Percentiles rank a stretch among this genome's conserved stretches.
These are phyloP conservation scores for Tylopilus balloui DNA, from an alignment of 768 basidiomycete genomes.

Conservation along the genomic window DNA sequence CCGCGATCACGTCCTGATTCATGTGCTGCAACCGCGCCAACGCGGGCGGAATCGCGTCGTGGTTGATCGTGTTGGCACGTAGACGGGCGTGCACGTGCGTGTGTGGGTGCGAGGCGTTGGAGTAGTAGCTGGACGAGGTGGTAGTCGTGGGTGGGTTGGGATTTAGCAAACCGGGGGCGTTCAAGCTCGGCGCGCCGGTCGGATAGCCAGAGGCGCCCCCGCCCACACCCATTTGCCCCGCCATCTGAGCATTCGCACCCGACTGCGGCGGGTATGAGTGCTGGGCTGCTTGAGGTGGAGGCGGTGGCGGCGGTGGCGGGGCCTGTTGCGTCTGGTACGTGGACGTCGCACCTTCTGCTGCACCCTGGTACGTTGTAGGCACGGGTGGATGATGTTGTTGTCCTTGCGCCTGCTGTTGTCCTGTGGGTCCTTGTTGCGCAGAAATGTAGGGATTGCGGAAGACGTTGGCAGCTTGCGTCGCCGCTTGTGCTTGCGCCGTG, in stretches of 20 bases:
- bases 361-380: conserved; percentile 24
- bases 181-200: conserved; percentile 12
- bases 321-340: conserved; percentile 26
- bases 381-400: conserved; percentile 7
- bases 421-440: conserved; percentile 38
- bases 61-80: conserved; percentile 89
- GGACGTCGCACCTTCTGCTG: conserved; percentile 11
- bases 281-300: conserved; percentile 19
- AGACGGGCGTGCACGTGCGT: conserved; percentile 50
- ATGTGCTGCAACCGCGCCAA: conserved; percentile 85
- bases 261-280: conserved; percentile 28
- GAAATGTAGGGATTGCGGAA: conserved; percentile 82
- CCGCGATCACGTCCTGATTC: conserved; percentile 73
- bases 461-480: conserved; percentile 63
- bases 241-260: conserved; percentile 15
- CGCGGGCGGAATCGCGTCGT: conserved; percentile 90
- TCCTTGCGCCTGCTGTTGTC: conserved; percentile 26
- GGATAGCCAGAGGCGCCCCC: conserved; percentile 19
- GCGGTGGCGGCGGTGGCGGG: conserved; percentile 22
- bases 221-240: conserved; percentile 17
- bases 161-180: conserved; percentile 31
- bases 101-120: conserved; percentile 31
- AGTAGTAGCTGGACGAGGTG: conserved; percentile 63
- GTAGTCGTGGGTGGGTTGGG: conserved; percentile 40
- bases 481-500: conserved; percentile 79